A percentile compares a stretch with the other conserved stretches of the same genome.
phyloP scores from a whole-genome alignment of 2,329 filamentous ascomycete genomes.

The Alternaria novae-zelandiae region DNA sequence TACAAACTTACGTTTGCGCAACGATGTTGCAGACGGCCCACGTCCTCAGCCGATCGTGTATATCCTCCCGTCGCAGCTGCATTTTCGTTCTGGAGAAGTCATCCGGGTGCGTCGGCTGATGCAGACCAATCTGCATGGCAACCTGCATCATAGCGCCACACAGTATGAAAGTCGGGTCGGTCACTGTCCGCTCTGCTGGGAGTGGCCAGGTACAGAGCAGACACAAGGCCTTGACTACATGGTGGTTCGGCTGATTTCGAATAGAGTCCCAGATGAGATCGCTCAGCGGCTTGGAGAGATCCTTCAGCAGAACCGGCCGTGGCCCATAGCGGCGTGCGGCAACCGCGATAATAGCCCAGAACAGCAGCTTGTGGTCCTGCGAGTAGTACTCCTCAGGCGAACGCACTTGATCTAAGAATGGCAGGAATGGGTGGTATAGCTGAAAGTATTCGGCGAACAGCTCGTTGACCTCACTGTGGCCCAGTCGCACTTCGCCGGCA shows the following conservation, averaged over 20 bases:
- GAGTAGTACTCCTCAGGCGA: constrained; percentile 75
- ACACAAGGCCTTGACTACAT: constrained; percentile 81
- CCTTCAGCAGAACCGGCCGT: constrained; percentile 69
- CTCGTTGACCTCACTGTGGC: constrained; percentile 53
- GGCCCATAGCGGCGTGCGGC: constrained; percentile 73
- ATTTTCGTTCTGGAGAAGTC: constrained; percentile 80
- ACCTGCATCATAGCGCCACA: constrained; percentile 87
- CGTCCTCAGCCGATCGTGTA: constrained; percentile 77
- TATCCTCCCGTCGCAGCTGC: constrained; percentile 78
- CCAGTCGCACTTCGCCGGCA: constrained; percentile 53
- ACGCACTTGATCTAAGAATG: constrained; percentile 72
- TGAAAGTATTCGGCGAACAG: constrained; percentile 78
- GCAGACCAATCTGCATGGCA: constrained; percentile 81
- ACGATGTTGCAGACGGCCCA: constrained; percentile 89
- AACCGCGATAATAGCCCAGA: constrained; percentile 82
- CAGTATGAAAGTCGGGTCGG: constrained; percentile 81
- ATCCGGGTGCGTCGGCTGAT: constrained; percentile 80
- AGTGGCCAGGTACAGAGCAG: constrained; percentile 82
- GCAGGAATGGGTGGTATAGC: constrained; percentile 78
- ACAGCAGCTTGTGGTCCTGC: constrained; percentile 78
- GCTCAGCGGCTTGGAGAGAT: constrained; percentile 70
- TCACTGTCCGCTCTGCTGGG: constrained; percentile 79
- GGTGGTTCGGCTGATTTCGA: constrained; percentile 78
- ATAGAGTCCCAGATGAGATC: constrained; percentile 79
- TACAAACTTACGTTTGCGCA: constrained; percentile 65